Evolutionary conservation across 129 eudicot species (phyloP).

Genomic region (Dittrichia graveolens): DNA sequence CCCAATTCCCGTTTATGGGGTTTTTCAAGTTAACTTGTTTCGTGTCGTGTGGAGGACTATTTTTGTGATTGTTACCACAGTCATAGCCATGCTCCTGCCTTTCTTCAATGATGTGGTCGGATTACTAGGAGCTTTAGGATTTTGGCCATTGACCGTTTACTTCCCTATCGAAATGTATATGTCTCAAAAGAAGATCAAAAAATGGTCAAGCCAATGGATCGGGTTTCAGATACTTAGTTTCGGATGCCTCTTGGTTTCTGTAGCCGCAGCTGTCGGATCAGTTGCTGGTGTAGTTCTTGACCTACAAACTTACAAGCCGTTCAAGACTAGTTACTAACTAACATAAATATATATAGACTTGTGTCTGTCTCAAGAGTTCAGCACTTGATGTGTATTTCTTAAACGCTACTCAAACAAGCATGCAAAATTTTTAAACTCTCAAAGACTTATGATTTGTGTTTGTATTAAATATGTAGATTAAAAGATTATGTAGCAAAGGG

Average conservation of each 20-base stretch:
- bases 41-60: slow-evolving; percentile 60
- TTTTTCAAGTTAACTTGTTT: slow-evolving; percentile 56
- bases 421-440: neutral
- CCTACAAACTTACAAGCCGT: slow-evolving; percentile 54
- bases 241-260: slow-evolving; percentile 51
- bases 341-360: neutral
- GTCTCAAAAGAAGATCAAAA: slow-evolving; percentile 53
- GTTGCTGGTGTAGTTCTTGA: slow-evolving; percentile 55
- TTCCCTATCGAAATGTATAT: slow-evolving; percentile 79
- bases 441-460: neutral
- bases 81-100: slow-evolving; percentile 64
- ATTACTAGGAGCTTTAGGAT: slow-evolving; percentile 68
- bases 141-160: slow-evolving; percentile 72
- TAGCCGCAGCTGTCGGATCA: slow-evolving; percentile 73
- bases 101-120: slow-evolving; percentile 78
- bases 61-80: slow-evolving; percentile 48
- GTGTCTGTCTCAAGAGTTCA: neutral
- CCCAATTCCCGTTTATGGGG: slow-evolving; percentile 45
- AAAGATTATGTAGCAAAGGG: neutral
- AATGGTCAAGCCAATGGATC: slow-evolving; percentile 55
- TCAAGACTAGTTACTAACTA: slow-evolving; percentile 49
- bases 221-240: slow-evolving; percentile 56
- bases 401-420: neutral
- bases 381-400: neutral
- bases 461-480: neutral